A percentile compares a stretch with the other conserved stretches of the same genome.
These are phyloP conservation scores for Carex myosuroides DNA, from an alignment of 176 grass and related monocot genomes.

Conservation along the genomic window DNA sequence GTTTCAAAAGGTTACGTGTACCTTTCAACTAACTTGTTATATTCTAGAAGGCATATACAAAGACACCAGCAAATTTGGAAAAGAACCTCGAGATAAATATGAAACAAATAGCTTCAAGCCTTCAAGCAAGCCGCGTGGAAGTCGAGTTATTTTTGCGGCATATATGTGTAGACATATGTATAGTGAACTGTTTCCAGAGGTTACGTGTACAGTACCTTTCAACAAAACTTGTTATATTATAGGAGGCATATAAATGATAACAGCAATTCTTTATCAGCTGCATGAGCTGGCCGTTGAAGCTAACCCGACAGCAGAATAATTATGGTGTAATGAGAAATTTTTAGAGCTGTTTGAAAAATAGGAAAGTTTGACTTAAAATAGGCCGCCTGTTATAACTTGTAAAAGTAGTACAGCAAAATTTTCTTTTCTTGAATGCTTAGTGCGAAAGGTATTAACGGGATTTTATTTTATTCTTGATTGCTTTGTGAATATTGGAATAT, in stretches of 20 bases:
- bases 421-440: not conserved
- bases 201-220: too few relatives aligned
- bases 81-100: too few relatives aligned
- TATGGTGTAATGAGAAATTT: not conserved
- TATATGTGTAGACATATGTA: too few relatives aligned
- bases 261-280: not conserved
- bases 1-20: not conserved
- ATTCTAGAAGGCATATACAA: too few relatives aligned
- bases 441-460: not conserved
- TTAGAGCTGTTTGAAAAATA: constrained; percentile 1
- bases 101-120: too few relatives aligned
- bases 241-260: too few relatives aligned
- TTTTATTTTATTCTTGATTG: too few relatives aligned
- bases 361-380: not conserved
- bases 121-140: too few relatives aligned
- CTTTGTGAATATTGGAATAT: not conserved
- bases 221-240: too few relatives aligned
- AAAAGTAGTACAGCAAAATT: not conserved
- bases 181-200: too few relatives aligned
- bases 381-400: not conserved
- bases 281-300: constrained; percentile 5
- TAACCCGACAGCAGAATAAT: not conserved
- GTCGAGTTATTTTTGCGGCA: too few relatives aligned
- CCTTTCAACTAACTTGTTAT: not conserved
- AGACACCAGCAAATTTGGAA: not conserved